Conservation (phyloP, 768 basidiomycete species). For the Scleroderma citrinum region DNA sequence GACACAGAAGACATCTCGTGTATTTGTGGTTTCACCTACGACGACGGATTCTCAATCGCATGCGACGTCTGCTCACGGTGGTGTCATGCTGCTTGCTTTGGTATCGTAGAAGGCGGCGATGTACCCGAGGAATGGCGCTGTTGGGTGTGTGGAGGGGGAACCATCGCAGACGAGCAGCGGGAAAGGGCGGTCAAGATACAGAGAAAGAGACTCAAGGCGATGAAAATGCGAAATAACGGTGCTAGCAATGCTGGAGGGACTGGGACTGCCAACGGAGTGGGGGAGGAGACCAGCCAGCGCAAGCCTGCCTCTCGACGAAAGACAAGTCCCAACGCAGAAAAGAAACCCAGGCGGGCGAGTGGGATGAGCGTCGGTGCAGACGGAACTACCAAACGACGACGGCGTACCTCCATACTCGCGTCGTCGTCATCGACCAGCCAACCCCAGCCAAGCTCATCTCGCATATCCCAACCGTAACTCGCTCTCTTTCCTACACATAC, state of each 20-base stretch:
- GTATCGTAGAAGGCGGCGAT: constrained; percentile 42
- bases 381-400: constrained; percentile 30
- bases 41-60: constrained; percentile 82
- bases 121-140: constrained; percentile 78
- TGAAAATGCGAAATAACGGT: constrained; percentile 20
- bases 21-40: constrained; percentile 67
- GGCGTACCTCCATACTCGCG: constrained; percentile 33
- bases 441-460: constrained; percentile 4
- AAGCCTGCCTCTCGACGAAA: constrained; percentile 28
- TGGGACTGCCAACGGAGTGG: constrained; percentile 15
- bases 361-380: constrained; percentile 32
- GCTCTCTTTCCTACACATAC: constrained; percentile 3
- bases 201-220: constrained; percentile 32
- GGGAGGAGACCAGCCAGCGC: constrained; percentile 12
- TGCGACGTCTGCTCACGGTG: constrained; percentile 80
- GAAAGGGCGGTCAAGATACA: constrained; percentile 44
- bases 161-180: constrained; percentile 37
- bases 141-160: constrained; percentile 53
- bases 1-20: constrained; percentile 54
- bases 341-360: constrained; percentile 31
- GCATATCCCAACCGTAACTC: constrained; percentile 9
- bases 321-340: constrained; percentile 35
- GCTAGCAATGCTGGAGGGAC: constrained; percentile 15
- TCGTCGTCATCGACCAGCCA: constrained; percentile 4
- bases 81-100: constrained; percentile 81